phyloP scores from a whole-genome alignment of 2,329 filamentous ascomycete genomes.

The Parastagonospora nodorum region DNA sequence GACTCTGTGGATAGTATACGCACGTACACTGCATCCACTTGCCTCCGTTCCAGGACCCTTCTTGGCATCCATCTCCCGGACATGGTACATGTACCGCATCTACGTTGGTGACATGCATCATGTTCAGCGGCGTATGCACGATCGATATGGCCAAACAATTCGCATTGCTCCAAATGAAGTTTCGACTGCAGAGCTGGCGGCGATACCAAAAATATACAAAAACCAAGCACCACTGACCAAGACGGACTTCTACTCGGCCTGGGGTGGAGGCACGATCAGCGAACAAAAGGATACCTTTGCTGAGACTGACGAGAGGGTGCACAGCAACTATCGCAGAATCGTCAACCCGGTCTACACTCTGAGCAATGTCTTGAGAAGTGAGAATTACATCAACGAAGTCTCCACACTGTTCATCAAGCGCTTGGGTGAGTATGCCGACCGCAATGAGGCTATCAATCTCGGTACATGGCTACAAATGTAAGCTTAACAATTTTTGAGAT shows the following conservation, averaged over 20 bases:
- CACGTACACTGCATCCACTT: constrained; percentile 17
- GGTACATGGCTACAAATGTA: constrained; percentile 36
- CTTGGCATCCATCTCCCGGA: constrained; percentile 22
- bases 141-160: constrained; percentile 49
- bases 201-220: constrained; percentile 18
- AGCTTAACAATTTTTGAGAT: background rate
- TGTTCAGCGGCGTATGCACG: constrained; percentile 10
- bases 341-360: constrained; percentile 14
- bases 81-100: constrained; percentile 22
- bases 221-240: constrained; percentile 20
- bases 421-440: constrained; percentile 18
- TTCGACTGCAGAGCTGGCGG: constrained; percentile 2
- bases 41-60: constrained; percentile 20
- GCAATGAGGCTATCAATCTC: constrained; percentile 17
- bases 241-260: constrained; percentile 22
- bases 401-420: constrained; percentile 14
- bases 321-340: constrained; percentile 16
- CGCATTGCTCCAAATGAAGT: constrained; percentile 53
- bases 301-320: constrained; percentile 9
- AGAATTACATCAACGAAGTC: constrained; percentile 17
- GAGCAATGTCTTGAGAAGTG: constrained; percentile 19
- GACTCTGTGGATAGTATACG: constrained; percentile 14
- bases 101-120: constrained; percentile 13
- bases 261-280: constrained; percentile 13
- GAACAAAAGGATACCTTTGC: constrained; percentile 18